These are phyloP conservation scores for Solanum habrochaites DNA, from an alignment of 257 asterid genomes.

Conservation along the genomic window DNA sequence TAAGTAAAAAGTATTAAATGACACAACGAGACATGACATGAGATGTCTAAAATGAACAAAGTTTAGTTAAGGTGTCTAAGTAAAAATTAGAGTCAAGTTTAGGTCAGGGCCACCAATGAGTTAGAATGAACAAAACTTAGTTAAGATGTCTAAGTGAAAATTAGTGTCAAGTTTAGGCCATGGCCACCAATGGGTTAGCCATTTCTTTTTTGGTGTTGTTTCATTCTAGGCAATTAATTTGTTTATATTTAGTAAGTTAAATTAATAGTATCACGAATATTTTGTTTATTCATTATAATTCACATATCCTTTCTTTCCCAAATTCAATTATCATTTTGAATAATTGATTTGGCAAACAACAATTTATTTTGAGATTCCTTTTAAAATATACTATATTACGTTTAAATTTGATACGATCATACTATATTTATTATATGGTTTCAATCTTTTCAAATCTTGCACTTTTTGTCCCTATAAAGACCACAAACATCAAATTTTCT, in stretches of 20 bases:
- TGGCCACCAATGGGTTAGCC: too few relatives aligned
- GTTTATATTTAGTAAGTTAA: not conserved
- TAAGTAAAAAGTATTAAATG: too few relatives aligned
- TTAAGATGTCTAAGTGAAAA: too few relatives aligned
- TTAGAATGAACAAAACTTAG: too few relatives aligned
- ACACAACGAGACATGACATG: too few relatives aligned
- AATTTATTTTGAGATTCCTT: not conserved
- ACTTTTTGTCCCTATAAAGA: not conserved
- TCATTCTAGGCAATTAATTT: too few relatives aligned
- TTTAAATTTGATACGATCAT: not conserved
- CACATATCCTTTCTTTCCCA: not conserved
- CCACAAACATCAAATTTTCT: not conserved
- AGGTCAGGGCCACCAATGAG: too few relatives aligned
- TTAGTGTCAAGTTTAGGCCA: too few relatives aligned
- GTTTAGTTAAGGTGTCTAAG: too few relatives aligned
- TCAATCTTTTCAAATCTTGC: not conserved
- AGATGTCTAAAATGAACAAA: too few relatives aligned
- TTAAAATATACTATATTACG: not conserved
- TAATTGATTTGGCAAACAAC: not conserved
- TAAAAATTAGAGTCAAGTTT: too few relatives aligned
- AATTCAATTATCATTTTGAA: not conserved
- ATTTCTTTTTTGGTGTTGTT: not conserved
- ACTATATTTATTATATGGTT: not conserved
- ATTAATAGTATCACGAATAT: not conserved
- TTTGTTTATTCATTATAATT: not conserved